Conservation (phyloP, 2,329 filamentous ascomycete species). For the Sphaerulina musiva region DNA sequence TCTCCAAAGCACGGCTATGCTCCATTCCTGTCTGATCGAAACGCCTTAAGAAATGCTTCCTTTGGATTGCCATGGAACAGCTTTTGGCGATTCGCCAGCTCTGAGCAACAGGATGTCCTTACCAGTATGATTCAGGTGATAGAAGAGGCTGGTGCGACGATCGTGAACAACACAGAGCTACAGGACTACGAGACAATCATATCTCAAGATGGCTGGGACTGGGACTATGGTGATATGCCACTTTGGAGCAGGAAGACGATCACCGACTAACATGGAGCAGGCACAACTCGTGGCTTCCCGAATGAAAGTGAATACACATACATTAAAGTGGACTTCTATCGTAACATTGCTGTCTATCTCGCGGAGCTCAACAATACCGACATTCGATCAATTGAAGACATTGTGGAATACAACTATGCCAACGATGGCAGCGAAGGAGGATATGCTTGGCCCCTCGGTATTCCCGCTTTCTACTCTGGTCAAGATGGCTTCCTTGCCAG, state of each 20-base stretch:
- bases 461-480: constrained; percentile 61
- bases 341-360: constrained; percentile 59
- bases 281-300: constrained; percentile 54
- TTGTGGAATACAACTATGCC: constrained; percentile 54
- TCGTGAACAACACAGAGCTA: constrained; percentile 65
- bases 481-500: constrained; percentile 65
- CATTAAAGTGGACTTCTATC: constrained; percentile 65
- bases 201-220: constrained; percentile 64
- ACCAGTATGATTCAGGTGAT: constrained; percentile 48
- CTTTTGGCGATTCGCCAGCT: constrained; percentile 59
- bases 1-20: constrained; percentile 53
- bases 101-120: constrained; percentile 51
- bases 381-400: constrained; percentile 55
- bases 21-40: constrained; percentile 50
- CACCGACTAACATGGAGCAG: constrained; percentile 43
- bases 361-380: constrained; percentile 56
- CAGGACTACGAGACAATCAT: constrained; percentile 57
- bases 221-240: constrained; percentile 38
- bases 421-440: constrained; percentile 64
- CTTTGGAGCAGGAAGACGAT: neutral
- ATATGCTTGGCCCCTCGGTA: constrained; percentile 43
- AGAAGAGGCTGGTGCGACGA: constrained; percentile 54
- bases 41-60: constrained; percentile 52
- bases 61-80: constrained; percentile 68
- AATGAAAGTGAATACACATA: constrained; percentile 70